phyloP scores from a whole-genome alignment of 495 filamentous ascomycete genomes.

The Lentithecium fluviatile region DNA sequence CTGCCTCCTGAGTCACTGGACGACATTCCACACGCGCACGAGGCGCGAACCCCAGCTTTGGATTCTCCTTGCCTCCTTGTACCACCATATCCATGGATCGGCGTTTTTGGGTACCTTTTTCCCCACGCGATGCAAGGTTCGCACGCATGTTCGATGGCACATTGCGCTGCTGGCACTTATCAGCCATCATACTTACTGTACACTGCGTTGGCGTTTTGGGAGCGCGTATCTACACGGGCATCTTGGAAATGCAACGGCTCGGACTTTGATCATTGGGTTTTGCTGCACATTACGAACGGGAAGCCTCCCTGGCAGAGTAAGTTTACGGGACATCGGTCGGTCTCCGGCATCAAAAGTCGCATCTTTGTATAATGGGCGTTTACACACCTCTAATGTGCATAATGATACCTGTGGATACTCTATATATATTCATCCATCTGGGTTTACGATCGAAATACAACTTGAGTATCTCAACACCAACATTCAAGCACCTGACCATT shows the following conservation, averaged over 20 bases:
- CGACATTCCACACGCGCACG: constrained; percentile 2
- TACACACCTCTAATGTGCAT: background rate
- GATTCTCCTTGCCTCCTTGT: constrained; percentile 14
- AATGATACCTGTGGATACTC: constrained; percentile 14
- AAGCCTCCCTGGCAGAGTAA: too few species aligned
- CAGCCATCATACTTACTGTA: too few species aligned
- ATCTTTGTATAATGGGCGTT: constrained; percentile 4
- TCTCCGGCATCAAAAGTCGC: constrained; percentile 11
- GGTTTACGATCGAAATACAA: background rate
- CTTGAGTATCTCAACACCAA: background rate
- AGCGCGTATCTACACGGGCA: too few species aligned
- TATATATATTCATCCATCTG: background rate
- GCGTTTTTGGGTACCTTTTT: constrained; percentile 14
- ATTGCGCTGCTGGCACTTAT: background rate
- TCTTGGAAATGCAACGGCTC: too few species aligned
- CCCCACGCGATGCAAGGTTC: background rate
- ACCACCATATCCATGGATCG: constrained; percentile 6
- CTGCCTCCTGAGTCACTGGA: constrained; percentile 2
- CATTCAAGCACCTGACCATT: too few species aligned
- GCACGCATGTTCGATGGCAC: background rate
- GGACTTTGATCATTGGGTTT: too few species aligned
- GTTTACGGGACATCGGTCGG: background rate
- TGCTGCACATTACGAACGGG: too few species aligned
- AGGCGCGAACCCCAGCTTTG: constrained; percentile 6
- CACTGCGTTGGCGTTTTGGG: too few species aligned